A percentile compares a stretch with the other conserved stretches of the same genome.
Evolutionary conservation across 225 moss, liverwort and hornwort species (phyloP).

Genomic region (Marchantia polymorpha): DNA sequence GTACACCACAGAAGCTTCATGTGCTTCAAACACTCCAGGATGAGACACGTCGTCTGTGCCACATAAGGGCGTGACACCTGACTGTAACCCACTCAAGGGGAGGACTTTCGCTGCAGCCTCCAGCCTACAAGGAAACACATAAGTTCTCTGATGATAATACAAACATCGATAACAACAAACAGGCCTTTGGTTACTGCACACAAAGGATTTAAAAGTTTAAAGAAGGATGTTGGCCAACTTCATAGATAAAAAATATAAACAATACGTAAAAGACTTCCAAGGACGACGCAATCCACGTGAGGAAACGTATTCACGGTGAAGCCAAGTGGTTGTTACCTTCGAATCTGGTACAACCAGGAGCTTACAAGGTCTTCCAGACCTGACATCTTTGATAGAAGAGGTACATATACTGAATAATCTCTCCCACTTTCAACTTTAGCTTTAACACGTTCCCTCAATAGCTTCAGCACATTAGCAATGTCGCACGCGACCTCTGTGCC

Average conservation of each 20-base stretch:
- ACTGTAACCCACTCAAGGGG: not conserved
- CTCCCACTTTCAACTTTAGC: slow-evolving; percentile 59
- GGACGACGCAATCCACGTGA: not conserved
- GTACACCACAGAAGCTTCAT: not conserved
- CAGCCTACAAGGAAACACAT: not conserved
- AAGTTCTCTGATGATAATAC: too few species aligned
- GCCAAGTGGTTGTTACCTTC: slow-evolving; percentile 11
- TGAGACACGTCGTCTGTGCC: not conserved
- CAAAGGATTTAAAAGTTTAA: too few species aligned
- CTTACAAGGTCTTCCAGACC: slow-evolving; percentile 65
- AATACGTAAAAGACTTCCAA: slow-evolving; percentile 2
- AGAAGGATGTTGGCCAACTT: not conserved
- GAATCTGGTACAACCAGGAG: slow-evolving; percentile 47
- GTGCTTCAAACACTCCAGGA: not conserved
- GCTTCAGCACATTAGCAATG: slow-evolving; percentile 47
- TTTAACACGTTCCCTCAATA: slow-evolving; percentile 57
- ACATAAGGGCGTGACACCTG: not conserved
- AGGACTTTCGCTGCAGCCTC: slow-evolving; percentile 4
- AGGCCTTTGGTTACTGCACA: too few species aligned
- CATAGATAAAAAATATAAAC: not conserved
- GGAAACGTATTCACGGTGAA: not conserved
- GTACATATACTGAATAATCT: slow-evolving; percentile 55
- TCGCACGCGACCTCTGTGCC: slow-evolving; percentile 64
- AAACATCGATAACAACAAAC: too few species aligned
- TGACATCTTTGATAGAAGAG: slow-evolving; percentile 67